Percentiles rank a stretch among this genome's conserved stretches.
phyloP scores from a whole-genome alignment of 768 basidiomycete species.

The Boletus pseudopeckii region DNA sequence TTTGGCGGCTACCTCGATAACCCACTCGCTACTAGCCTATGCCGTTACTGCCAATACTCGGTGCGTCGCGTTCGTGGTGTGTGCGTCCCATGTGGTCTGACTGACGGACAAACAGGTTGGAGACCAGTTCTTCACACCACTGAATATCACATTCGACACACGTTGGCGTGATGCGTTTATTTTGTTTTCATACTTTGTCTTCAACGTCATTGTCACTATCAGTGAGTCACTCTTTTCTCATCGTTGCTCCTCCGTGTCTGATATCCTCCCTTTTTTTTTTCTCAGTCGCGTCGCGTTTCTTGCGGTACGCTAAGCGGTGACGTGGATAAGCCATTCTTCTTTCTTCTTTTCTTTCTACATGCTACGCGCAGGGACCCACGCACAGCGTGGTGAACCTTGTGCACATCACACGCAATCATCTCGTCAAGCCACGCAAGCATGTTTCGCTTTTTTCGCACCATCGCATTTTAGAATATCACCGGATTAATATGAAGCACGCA shows the following conservation, averaged over 20 bases:
- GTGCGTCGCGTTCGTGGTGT: conserved; percentile 21
- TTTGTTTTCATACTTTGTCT: conserved; percentile 61
- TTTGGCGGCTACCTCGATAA: conserved; percentile 78
- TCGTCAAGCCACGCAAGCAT: neutral
- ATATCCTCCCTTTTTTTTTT: neutral
- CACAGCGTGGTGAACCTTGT: neutral
- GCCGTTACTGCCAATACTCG: conserved; percentile 70
- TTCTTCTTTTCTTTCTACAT: neutral
- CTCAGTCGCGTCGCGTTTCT: conserved; percentile 63
- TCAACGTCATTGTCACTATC: conserved; percentile 66
- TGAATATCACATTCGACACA: conserved; percentile 60
- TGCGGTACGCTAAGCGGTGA: conserved; percentile 65
- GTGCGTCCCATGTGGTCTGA: neutral
- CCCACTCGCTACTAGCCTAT: conserved; percentile 51
- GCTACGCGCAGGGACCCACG: neutral
- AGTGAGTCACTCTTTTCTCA: conserved; percentile 27
- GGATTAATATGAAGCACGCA: neutral
- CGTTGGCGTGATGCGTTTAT: conserved; percentile 72
- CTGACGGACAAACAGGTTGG: conserved; percentile 38
- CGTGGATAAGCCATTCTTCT: neutral
- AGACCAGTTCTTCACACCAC: conserved; percentile 64
- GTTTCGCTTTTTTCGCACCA: neutral
- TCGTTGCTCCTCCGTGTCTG: neutral
- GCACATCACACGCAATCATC: neutral
- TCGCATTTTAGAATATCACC: neutral